Conservation (phyloP, 495 filamentous ascomycete genomes). For the Terfezia boudieri region DNA sequence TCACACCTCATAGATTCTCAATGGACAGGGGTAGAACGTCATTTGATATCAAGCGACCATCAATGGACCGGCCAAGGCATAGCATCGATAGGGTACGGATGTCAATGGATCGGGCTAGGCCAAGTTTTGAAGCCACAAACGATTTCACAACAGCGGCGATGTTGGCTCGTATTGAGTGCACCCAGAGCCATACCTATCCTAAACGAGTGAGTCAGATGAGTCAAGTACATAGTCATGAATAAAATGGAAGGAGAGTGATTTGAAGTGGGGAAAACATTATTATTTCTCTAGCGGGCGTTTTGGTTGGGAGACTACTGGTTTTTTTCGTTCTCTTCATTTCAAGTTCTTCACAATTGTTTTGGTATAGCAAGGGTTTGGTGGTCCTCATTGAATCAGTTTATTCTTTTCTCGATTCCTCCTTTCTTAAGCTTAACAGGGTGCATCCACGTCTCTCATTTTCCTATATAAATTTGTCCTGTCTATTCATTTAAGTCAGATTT, state of each 20-base stretch:
- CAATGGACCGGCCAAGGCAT: conserved; percentile 32
- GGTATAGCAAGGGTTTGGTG: no score
- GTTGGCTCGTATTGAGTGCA: conserved; percentile 55
- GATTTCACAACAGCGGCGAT: conserved; percentile 80
- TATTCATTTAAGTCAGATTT: conserved; percentile 13
- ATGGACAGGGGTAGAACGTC: not conserved
- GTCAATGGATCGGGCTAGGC: conserved; percentile 51
- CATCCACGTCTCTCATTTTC: not conserved
- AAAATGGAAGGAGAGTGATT: not conserved
- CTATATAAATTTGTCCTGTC: conserved; percentile 1
- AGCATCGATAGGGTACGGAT: conserved; percentile 57
- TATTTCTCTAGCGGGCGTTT: conserved; percentile 15
- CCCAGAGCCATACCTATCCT: conserved; percentile 28
- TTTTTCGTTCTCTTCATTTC: conserved; percentile 14
- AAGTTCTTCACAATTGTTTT: conserved; percentile 18
- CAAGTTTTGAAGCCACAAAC: conserved; percentile 62
- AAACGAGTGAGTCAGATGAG: not conserved
- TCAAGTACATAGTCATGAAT: conserved; percentile 9
- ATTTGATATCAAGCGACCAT: conserved; percentile 3
- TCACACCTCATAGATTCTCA: conserved; percentile 29
- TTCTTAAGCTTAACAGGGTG: no score
- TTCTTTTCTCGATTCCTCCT: no score
- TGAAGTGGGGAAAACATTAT: conserved; percentile 3
- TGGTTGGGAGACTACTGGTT: conserved; percentile 21
- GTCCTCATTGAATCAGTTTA: no score